phyloP scores from a whole-genome alignment of 768 basidiomycete species.

The Paxillus involutus region DNA sequence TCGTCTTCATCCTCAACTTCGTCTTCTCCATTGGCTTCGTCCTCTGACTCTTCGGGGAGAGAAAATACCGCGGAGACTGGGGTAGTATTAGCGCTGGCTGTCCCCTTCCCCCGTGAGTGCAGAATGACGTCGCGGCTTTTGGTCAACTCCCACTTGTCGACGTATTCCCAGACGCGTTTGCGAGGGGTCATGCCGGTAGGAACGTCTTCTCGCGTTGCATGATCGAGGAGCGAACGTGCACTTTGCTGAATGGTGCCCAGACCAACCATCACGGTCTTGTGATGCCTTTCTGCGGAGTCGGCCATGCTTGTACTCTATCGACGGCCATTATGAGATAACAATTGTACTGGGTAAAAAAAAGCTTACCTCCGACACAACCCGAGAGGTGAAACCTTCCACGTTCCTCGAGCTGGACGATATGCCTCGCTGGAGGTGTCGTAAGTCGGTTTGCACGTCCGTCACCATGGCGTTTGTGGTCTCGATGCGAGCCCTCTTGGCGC shows the following conservation, averaged over 20 bases:
- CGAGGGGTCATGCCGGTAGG: slow-evolving; percentile 76
- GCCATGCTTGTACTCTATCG: slow-evolving; percentile 43
- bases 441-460: slow-evolving; percentile 51
- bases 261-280: slow-evolving; percentile 39
- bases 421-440: slow-evolving; percentile 49
- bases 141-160: slow-evolving; percentile 72
- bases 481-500: slow-evolving; percentile 66
- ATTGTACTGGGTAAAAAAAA: background rate
- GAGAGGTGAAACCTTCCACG: slow-evolving; percentile 41
- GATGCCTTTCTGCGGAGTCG: slow-evolving; percentile 43
- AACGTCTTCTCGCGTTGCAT: slow-evolving; percentile 61
- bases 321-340: slow-evolving; percentile 1
- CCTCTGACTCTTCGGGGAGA: slow-evolving; percentile 30
- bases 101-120: slow-evolving; percentile 44
- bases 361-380: slow-evolving; percentile 54
- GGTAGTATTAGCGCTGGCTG: slow-evolving; percentile 32
- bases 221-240: slow-evolving; percentile 49
- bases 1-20: slow-evolving; percentile 12
- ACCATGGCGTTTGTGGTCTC: slow-evolving; percentile 55
- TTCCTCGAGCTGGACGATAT: slow-evolving; percentile 50
- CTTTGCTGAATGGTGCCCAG: slow-evolving; percentile 51
- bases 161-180: slow-evolving; percentile 70
- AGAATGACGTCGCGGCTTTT: slow-evolving; percentile 61
- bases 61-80: slow-evolving; percentile 39
- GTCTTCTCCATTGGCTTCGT: slow-evolving; percentile 24